These are phyloP conservation scores for Sugiyamaella lignohabitans DNA, from an alignment of 805 yeast genomes.

Conservation along the genomic window DNA sequence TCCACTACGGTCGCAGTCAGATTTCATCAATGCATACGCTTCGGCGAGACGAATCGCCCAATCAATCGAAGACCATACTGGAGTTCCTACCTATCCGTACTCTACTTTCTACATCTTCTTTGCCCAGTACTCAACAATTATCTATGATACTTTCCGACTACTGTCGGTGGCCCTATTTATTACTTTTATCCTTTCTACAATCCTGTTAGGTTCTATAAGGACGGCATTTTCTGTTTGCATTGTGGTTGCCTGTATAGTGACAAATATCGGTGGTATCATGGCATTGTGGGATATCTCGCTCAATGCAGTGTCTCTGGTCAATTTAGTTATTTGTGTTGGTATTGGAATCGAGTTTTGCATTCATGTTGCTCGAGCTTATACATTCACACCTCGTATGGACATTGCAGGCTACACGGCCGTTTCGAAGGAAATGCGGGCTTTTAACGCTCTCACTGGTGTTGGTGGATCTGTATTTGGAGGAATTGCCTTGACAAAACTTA, in stretches of 20 bases:
- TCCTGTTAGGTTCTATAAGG: constrained; percentile 60
- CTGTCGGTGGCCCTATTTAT: constrained; percentile 43
- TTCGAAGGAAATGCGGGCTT: constrained; percentile 34
- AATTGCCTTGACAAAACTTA: constrained; percentile 78
- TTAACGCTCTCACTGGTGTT: constrained; percentile 62
- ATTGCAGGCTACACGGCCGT: constrained; percentile 25
- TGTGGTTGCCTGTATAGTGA: constrained; percentile 58
- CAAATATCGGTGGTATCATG: constrained; percentile 77
- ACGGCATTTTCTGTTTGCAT: constrained; percentile 51
- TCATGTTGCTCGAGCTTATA: constrained; percentile 76
- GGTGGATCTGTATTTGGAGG: constrained; percentile 91
- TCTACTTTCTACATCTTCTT: constrained; percentile 91
- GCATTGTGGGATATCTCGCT: constrained; percentile 65
- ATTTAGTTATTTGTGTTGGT: constrained; percentile 87
- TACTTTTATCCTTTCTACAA: constrained; percentile 47
- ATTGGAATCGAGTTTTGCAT: constrained; percentile 89
- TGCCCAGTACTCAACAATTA: constrained; percentile 73
- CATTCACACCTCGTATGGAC: constrained; percentile 37
- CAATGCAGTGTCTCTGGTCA: constrained; percentile 86
- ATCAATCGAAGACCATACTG: constrained; percentile 37
- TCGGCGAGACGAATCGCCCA: constrained; percentile 61
- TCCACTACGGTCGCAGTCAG: constrained; percentile 75
- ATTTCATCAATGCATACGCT: constrained; percentile 73
- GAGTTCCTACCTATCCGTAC: constrained; percentile 70
- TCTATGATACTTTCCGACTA: constrained; percentile 50